phyloP scores from a whole-genome alignment of 441 rosid species.

The Erodium texanum region DNA sequence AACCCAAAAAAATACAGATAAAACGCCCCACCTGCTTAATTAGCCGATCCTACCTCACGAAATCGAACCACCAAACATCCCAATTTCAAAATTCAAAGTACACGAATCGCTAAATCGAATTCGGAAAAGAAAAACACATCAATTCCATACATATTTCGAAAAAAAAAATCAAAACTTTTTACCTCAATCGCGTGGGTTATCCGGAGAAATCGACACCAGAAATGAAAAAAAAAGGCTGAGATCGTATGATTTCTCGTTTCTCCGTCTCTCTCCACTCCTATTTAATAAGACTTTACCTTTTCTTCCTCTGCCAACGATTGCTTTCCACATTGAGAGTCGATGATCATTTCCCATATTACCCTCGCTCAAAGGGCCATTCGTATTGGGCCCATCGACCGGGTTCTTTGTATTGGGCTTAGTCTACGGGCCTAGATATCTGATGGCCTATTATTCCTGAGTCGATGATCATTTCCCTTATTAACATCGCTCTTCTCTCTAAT shows the following conservation, averaged over 20 bases:
- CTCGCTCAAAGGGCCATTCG: neutral
- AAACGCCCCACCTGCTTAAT: slow-evolving; percentile 18
- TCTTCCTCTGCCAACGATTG: neutral
- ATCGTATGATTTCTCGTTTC: neutral
- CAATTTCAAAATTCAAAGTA: neutral
- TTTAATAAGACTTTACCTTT: slow-evolving; percentile 12
- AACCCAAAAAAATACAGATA: neutral
- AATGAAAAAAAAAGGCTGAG: neutral
- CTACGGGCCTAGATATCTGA: neutral
- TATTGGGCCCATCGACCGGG: neutral
- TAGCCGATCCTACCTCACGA: slow-evolving; percentile 18
- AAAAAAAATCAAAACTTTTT: neutral
- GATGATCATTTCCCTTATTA: too few relatives aligned
- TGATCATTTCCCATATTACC: neutral
- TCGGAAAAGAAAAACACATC: neutral
- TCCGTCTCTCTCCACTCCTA: neutral
- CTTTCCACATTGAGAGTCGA: neutral
- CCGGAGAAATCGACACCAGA: slow-evolving; percentile 10
- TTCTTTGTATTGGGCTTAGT: too few relatives aligned
- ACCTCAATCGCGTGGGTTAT: slow-evolving; percentile 15
- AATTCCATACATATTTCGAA: neutral
- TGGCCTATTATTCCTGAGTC: too few relatives aligned
- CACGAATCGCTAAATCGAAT: neutral
- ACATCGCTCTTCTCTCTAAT: too few relatives aligned
- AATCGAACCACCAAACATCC: neutral